These are phyloP conservation scores for Excoecaria agallocha DNA, from an alignment of 345 rosid genomes.

Conservation along the genomic window DNA sequence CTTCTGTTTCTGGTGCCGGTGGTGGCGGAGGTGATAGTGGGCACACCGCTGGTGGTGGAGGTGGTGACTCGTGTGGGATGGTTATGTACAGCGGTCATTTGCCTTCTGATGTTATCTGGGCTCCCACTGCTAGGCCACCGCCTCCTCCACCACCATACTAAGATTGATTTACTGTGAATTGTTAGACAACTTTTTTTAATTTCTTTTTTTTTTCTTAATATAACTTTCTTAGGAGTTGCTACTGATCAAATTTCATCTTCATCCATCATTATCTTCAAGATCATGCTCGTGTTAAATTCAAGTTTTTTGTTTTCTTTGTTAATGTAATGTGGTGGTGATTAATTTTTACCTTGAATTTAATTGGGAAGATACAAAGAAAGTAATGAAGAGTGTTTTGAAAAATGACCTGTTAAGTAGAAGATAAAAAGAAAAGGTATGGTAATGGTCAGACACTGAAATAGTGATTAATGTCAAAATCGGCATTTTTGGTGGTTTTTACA, in stretches of 20 bases:
- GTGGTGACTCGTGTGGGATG: conserved; percentile 44
- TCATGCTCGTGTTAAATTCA: background rate
- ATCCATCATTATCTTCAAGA: no score
- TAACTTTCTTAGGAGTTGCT: background rate
- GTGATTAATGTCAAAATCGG: conserved; percentile 2
- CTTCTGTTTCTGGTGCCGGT: conserved; percentile 45
- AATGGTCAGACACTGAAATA: background rate
- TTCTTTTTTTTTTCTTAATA: background rate
- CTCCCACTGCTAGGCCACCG: conserved; percentile 62
- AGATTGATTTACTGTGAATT: conserved; percentile 3
- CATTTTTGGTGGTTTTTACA: background rate
- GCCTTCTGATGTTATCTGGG: conserved; percentile 69
- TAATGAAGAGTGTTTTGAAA: no score
- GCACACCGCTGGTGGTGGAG: conserved; percentile 38
- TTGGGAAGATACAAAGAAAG: no score
- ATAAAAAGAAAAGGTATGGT: no score
- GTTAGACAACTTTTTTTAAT: no score
- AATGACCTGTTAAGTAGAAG: no score
- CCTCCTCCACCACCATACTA: conserved; percentile 40
- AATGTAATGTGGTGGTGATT: background rate
- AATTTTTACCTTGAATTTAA: background rate
- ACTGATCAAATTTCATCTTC: background rate
- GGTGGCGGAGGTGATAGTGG: conserved; percentile 37
- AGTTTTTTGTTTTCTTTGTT: background rate
- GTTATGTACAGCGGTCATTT: conserved; percentile 63